Base-by-base conservation (phyloP, 108 stramenopile species). In the Stephanodiscus minutulus region DNA sequence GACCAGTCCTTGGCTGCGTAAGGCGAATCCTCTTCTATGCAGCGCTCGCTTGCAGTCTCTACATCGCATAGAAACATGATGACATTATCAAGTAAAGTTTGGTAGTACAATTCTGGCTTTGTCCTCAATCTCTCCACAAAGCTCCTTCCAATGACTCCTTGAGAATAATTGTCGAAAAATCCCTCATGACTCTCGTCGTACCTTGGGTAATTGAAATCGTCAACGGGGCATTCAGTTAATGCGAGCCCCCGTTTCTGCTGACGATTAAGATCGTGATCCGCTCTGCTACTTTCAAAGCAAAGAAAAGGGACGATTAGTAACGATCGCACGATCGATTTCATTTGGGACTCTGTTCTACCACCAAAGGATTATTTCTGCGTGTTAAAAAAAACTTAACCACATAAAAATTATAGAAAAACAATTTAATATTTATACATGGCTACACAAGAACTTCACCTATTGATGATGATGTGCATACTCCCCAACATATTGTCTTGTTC, bases 41-140 rank as follows among this genome's bases (percentile, higher is more conserved):
- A 82, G 37, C 82, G 70, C 25, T 74, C 61, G 7, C 52, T 74
- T 7, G 59, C 72, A 39, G 21, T 39, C 28, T 73, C 77, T 10
- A 82, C 75, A 64, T 82, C 73, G 35, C 82, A 82, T 3, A 44
- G 18, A 43, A 78, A 50, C 82, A 74, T 78, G 12, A 82, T 46
- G 1, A 74, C 49, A n/a, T 78, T 68, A 33, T 82, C 41, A 7
- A 78, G 35, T 17, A 82, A n/a, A 37, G 78, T 41, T 57, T 70
- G 72, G 39, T 82, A 82, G 25, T 56, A 82, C 3, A 56, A 35
- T 64, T 82, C 55, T 15, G 69, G 48, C 50, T 79, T 78, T 35
- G 20, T 54, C 25, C 77, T 67, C 20, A 71, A 47, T 29, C 35
- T 79, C 27, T 64, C 35, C 17, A 70, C 60, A 6, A 66, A 9